Percentiles rank a stretch among this genome's conserved stretches.
phyloP scores from a whole-genome alignment of 768 basidiomycete genomes.

The Boletus coccyginus region DNA sequence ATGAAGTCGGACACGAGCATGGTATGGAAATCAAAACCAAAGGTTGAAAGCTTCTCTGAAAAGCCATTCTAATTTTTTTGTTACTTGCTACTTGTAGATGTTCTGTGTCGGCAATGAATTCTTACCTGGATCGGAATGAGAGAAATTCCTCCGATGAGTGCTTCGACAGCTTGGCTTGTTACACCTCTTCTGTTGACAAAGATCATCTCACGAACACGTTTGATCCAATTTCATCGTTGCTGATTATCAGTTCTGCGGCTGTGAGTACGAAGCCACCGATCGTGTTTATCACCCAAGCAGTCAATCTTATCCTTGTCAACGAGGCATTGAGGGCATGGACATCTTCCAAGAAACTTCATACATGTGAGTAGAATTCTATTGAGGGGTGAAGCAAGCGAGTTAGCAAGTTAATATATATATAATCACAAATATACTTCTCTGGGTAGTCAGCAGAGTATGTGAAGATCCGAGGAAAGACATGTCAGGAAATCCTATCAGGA shows the following conservation, averaged over 20 bases:
- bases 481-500: slow-evolving; percentile 10
- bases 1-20: slow-evolving; percentile 32
- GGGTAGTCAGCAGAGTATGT: slow-evolving; percentile 32
- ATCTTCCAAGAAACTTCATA: slow-evolving; percentile 16
- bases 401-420: too few relatives aligned
- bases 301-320: not conserved
- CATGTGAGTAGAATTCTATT: slow-evolving; percentile 17
- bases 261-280: not conserved
- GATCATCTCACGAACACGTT: not conserved
- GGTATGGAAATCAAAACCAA: slow-evolving; percentile 25
- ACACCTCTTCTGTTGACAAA: not conserved
- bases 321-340: slow-evolving; percentile 22
- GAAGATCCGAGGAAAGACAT: slow-evolving; percentile 19
- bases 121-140: not conserved
- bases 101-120: too few relatives aligned
- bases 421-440: slow-evolving; percentile 27
- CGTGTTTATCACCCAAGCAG: not conserved
- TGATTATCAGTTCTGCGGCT: not conserved
- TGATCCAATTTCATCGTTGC: not conserved
- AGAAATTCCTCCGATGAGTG: not conserved
- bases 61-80: slow-evolving; percentile 30
- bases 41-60: slow-evolving; percentile 12
- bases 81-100: not conserved
- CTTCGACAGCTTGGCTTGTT: not conserved
- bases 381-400: too few relatives aligned